These are phyloP conservation scores for Yamadazyma buinensis DNA, from an alignment of 1,139 yeast genomes.

Conservation along the genomic window DNA sequence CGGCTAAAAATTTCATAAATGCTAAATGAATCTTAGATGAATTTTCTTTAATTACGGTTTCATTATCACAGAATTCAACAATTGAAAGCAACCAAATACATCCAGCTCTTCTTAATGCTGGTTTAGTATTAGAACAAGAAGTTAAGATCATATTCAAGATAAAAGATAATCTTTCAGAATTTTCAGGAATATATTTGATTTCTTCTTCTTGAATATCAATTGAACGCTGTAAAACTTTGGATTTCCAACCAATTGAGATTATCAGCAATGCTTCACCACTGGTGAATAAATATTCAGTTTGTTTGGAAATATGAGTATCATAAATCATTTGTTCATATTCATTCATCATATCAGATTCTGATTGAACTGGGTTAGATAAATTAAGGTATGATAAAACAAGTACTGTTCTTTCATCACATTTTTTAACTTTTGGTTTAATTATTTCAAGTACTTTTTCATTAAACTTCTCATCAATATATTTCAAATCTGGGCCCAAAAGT, in stretches of 20 bases:
- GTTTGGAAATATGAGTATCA: slow-evolving; percentile 63
- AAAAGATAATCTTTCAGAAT: slow-evolving; percentile 22
- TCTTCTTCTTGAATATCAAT: slow-evolving; percentile 46
- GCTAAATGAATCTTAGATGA: slow-evolving; percentile 62
- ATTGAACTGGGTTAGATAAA: slow-evolving; percentile 23
- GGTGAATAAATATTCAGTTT: slow-evolving; percentile 67
- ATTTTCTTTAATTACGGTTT: slow-evolving; percentile 35
- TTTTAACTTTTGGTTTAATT: slow-evolving; percentile 45
- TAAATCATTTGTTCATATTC: slow-evolving; percentile 45
- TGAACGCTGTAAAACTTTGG: slow-evolving; percentile 49
- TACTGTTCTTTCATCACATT: slow-evolving; percentile 59
- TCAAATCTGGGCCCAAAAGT: slow-evolving; percentile 36
- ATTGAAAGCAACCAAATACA: slow-evolving; percentile 85
- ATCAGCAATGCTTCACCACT: slow-evolving; percentile 83
- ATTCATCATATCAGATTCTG: slow-evolving; percentile 16
- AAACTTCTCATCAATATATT: slow-evolving; percentile 10
- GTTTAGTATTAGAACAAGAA: slow-evolving; percentile 64
- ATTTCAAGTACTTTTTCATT: slow-evolving; percentile 24
- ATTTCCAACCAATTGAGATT: slow-evolving; percentile 73
- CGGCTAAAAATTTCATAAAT: slow-evolving; percentile 73
- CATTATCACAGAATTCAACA: slow-evolving; percentile 66
- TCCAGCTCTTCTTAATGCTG: slow-evolving; percentile 67
- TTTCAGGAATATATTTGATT: slow-evolving; percentile 16
- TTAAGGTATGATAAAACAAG: slow-evolving; percentile 55
- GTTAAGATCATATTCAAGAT: slow-evolving; percentile 48